phyloP scores from a whole-genome alignment of 768 basidiomycete genomes.

The Lepiota subincarnata region DNA sequence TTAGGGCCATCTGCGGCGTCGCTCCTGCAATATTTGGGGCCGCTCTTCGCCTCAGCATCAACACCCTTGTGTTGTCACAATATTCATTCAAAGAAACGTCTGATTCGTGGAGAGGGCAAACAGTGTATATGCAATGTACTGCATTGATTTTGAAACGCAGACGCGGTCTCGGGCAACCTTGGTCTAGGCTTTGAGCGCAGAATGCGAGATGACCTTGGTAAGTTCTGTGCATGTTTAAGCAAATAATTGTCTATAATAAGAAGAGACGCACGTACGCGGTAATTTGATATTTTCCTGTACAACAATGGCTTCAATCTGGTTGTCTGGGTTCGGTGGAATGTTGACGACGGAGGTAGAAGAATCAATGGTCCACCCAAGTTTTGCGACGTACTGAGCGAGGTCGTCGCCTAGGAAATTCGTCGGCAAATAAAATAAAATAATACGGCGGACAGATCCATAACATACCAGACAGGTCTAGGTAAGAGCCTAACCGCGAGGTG shows the following conservation, averaged over 20 bases:
- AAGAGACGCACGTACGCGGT: constrained; percentile 53
- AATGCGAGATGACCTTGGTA: constrained; percentile 71
- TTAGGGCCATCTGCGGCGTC: constrained; percentile 81
- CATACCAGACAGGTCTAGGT: constrained; percentile 64
- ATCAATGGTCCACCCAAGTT: constrained; percentile 66
- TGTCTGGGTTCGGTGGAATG: constrained; percentile 81
- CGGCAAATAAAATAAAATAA: not conserved
- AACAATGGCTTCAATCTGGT: constrained; percentile 81
- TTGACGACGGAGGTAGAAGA: constrained; percentile 49
- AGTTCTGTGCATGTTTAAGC: constrained; percentile 45
- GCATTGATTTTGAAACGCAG: not conserved
- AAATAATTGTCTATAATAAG: constrained; percentile 10
- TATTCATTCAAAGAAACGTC: not conserved
- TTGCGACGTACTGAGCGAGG: constrained; percentile 55
- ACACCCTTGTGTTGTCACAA: not conserved
- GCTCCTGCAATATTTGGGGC: constrained; percentile 47
- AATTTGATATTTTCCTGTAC: constrained; percentile 81
- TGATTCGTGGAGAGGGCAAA: not conserved
- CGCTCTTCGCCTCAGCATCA: constrained; percentile 14
- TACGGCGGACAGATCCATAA: not conserved
- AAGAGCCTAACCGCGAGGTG: constrained; percentile 61
- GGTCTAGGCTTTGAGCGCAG: constrained; percentile 45
- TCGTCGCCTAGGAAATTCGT: constrained; percentile 39
- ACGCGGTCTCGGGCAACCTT: not conserved
- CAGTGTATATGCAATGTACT: constrained; percentile 16